Evolutionary conservation across 2,329 filamentous ascomycete species (phyloP).

Genomic region (Penicillium sp.): DNA sequence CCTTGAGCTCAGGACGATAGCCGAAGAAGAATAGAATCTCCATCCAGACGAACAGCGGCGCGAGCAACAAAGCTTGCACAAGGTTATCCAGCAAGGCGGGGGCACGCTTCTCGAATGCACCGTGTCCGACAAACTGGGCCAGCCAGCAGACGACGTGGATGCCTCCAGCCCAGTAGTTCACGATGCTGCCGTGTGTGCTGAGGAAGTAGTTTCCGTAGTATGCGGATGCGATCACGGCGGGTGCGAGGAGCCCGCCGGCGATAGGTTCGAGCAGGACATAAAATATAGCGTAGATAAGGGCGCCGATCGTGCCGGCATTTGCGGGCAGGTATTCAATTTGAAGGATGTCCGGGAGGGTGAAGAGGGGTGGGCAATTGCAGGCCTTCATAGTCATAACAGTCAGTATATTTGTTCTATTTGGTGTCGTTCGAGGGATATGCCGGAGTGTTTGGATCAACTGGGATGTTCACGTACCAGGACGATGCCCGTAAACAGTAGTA

Average conservation of each 20-base stretch:
- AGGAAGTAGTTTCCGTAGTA: constrained; percentile 73
- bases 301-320: constrained; percentile 57
- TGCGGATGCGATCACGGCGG: constrained; percentile 70
- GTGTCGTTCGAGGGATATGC: not conserved
- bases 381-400: constrained; percentile 39
- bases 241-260: constrained; percentile 72
- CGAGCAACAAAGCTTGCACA: constrained; percentile 84
- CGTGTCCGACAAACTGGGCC: constrained; percentile 87
- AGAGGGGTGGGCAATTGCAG: constrained; percentile 53
- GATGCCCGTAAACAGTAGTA: constrained; percentile 57
- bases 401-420: not conserved
- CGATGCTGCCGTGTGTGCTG: constrained; percentile 56
- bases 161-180: constrained; percentile 63
- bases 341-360: constrained; percentile 53
- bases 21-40: constrained; percentile 87
- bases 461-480: constrained; percentile 53
- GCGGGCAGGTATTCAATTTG: constrained; percentile 56
- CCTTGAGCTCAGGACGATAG: constrained; percentile 82
- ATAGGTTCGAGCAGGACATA: constrained; percentile 94
- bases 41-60: constrained; percentile 96
- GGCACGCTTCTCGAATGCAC: constrained; percentile 79
- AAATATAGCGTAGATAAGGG: constrained; percentile 65
- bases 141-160: constrained; percentile 77
- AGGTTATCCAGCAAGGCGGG: constrained; percentile 89
- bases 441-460: not conserved